Conservation (phyloP, 768 basidiomycete genomes). For the Mycena haematopus region DNA sequence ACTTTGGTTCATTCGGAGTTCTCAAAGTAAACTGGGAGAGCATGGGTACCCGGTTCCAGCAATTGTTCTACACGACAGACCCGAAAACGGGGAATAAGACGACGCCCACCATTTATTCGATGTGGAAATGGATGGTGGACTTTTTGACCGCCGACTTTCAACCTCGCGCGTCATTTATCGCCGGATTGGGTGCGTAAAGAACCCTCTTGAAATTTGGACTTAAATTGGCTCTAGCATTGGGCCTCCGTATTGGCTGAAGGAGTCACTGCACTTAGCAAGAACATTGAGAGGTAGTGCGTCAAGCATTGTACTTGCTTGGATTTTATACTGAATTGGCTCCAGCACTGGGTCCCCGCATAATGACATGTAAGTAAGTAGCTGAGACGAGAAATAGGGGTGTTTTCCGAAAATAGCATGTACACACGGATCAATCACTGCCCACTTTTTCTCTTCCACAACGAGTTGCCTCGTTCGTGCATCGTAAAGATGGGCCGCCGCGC, state of each 20-base stretch:
- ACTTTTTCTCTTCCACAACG: slow-evolving; percentile 27
- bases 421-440: slow-evolving; percentile 30
- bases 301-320: no score
- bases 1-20: slow-evolving; percentile 74
- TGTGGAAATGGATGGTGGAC: slow-evolving; percentile 73
- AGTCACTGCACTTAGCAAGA: neutral
- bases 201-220: neutral
- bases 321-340: neutral
- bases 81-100: slow-evolving; percentile 52
- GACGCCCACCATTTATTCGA: slow-evolving; percentile 67
- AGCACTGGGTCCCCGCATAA: slow-evolving; percentile 75
- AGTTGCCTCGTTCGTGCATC: slow-evolving; percentile 13
- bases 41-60: slow-evolving; percentile 71
- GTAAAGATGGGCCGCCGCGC: slow-evolving; percentile 83
- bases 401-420: slow-evolving; percentile 26
- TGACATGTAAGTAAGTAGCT: slow-evolving; percentile 23
- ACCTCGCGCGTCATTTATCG: slow-evolving; percentile 86
- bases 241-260: slow-evolving; percentile 77
- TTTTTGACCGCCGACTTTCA: slow-evolving; percentile 95
- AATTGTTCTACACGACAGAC: slow-evolving; percentile 70
- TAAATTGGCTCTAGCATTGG: slow-evolving; percentile 49
- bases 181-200: slow-evolving; percentile 57
- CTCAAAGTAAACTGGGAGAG: slow-evolving; percentile 84
- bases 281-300: neutral
- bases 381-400: slow-evolving; percentile 10